Evolutionary conservation across 1,284 basidiomycete genomes (phyloP), one percentile per base, ranked within the genome.

Genomic region (Heterobasidion annosum): DNA sequence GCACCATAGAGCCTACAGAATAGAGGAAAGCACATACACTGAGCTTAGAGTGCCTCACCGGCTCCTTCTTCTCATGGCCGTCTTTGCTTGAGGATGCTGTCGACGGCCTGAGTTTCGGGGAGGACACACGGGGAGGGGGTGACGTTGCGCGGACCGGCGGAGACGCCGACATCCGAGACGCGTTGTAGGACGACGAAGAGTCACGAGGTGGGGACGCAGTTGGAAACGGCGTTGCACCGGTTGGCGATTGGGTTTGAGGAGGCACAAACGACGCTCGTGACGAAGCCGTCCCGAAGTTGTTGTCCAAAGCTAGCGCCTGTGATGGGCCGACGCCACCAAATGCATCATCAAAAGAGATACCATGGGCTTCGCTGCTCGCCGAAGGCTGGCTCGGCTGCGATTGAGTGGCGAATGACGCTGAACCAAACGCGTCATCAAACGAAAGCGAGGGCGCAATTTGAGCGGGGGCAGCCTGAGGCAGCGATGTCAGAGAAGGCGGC

Each of bases 1-100:
- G 43, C 35, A 45, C 25, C 37, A 56, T 42, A 32, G 54, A 52
- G 32, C 16, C 37, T 50, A 50, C 48, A 54, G 12, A 50, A 40
- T 57, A 52, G 58, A 44, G 37, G 43, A 55, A 10, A 34, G 19
- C 19, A 76, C 85, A 72, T 71, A 89, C 88, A 61, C 84, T 90
- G 54, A 88, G 70, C 65, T 87, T 88, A 34, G 86, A 88, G 62
- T 80, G 78, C 59, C 80, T 76, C 48, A 75, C 66, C 13, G 75
- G 68, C 49, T 76, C 74, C 40, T 76, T 72, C 56, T 78, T 86
- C 60, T 85, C 80, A 19, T 73, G 67, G n/a, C 48, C 47, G 47
- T 82, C 82, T 54, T 77, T 79, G 3, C 19, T 35, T 2, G 77
- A 76, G 0, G 81, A 81, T 2, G 77, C 80, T 2, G 80, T 82